Conservation (phyloP, 1,139 yeast genomes). For the Kazachstania sp. region DNA sequence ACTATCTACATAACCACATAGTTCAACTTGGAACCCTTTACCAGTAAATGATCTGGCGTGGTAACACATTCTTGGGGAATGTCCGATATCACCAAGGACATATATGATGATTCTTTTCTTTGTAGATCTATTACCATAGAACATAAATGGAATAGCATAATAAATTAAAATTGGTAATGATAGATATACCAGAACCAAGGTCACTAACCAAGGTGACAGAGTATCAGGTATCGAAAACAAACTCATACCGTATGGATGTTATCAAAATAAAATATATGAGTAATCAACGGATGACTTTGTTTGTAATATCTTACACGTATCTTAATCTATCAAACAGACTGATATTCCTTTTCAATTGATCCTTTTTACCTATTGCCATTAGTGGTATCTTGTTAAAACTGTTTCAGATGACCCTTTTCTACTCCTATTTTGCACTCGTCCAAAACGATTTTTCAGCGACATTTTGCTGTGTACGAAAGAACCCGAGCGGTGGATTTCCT, state of each 20-base stretch:
- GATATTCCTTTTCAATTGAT: too few species aligned
- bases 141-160: conserved; percentile 28
- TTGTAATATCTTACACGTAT: too few species aligned
- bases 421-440: too few species aligned
- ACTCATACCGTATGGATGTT: not conserved
- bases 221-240: conserved; percentile 1
- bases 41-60: conserved; percentile 76
- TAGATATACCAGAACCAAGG: conserved; percentile 31
- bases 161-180: conserved; percentile 33
- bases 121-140: conserved; percentile 29
- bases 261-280: too few species aligned
- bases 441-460: too few species aligned
- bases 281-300: too few species aligned
- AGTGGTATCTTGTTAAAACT: too few species aligned
- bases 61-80: conserved; percentile 91
- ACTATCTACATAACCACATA: conserved; percentile 77
- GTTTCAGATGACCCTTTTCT: too few species aligned
- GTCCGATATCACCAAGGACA: conserved; percentile 90
- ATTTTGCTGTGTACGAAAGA: not conserved
- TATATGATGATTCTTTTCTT: conserved; percentile 58
- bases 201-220: conserved; percentile 17
- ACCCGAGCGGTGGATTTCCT: not conserved
- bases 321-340: too few species aligned
- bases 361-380: too few species aligned
- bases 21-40: conserved; percentile 62